Evolutionary conservation across 257 asterid species (phyloP).

Genomic region (Misopates orontium): DNA sequence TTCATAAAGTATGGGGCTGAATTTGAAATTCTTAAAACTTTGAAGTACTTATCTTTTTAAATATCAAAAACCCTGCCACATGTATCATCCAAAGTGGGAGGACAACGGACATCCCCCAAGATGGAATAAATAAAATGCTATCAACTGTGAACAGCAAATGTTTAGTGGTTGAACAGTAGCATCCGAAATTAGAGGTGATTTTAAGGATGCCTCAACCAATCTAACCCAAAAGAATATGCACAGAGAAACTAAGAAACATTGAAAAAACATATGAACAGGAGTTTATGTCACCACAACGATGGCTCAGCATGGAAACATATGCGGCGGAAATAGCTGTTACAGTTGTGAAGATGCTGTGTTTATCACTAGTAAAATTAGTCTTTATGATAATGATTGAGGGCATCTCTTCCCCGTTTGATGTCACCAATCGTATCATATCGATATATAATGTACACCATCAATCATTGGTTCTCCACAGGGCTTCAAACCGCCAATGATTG

Average conservation of each 20-base stretch:
- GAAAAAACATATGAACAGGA: not conserved
- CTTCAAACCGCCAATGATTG: not conserved
- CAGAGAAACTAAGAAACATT: constrained; percentile 8
- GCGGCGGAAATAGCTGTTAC: no score
- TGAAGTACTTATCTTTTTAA: no score
- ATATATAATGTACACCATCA: not conserved
- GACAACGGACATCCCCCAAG: no score
- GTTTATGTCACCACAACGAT: constrained; percentile 26
- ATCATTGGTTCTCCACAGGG: not conserved
- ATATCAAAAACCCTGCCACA: no score
- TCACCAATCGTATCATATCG: constrained; percentile 17
- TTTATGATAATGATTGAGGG: constrained; percentile 9
- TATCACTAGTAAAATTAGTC: constrained; percentile 1
- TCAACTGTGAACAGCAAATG: not conserved
- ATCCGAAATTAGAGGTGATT: not conserved
- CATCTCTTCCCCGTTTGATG: not conserved
- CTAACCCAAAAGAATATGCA: constrained; percentile 12
- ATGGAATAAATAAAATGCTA: no score
- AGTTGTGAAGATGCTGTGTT: constrained; percentile 19
- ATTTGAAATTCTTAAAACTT: no score
- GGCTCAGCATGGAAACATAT: constrained; percentile 26
- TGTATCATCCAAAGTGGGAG: no score
- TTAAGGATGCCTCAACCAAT: not conserved
- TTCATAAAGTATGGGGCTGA: no score
- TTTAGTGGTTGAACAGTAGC: not conserved